Evolutionary conservation across 768 basidiomycete species (phyloP), one percentile per base, ranked within the genome.

Genomic region (Thelephora ganbajun): DNA sequence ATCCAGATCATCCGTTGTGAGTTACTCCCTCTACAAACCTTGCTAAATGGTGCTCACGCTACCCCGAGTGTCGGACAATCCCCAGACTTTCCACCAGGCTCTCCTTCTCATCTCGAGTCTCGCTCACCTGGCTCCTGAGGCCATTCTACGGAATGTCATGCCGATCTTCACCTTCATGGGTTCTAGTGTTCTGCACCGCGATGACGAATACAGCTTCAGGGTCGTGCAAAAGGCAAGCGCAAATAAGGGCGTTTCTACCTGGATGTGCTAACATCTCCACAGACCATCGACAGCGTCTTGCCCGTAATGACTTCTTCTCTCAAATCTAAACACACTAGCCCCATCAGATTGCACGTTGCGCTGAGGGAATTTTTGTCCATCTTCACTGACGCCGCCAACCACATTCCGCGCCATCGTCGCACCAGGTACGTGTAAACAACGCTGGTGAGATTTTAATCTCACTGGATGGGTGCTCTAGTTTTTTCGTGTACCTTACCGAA

Each of bases 81-180:
- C 94, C 1, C 92, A 97, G 58, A 94, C 89, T 0, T 92, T 92
- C 67, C 81, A 97, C 54, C 87, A 94, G 61, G 90, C 91, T 0
- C 68, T 98, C 2, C 70, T 97, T 20, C 70, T 98, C 30, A 83
- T 96, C 64, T 83, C 91, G 5, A 83, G 72, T 51, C 63, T 98
- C 48, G 86, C 90, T 2, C 75, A 80, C 14, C 69, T 97, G 33
- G 80, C 83, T 0, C 92, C 94, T 0, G 89, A 93, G 48, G 86
- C 90, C 11, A 89, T 94, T 26, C 70, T 98, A 11, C 89, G 87
- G 58, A 91, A 94, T 55, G 75, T 97, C 45, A 96, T 99, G 89
- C 94, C 96, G 3, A 81, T 99, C 41, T 98, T 99, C 69, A 97
- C 93, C 0, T 98, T 97, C 66, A 97, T 98, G 90, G 94, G 96